Evolutionary conservation across 1,284 basidiomycete species (phyloP).

Genomic region (Puccinia coronata): DNA sequence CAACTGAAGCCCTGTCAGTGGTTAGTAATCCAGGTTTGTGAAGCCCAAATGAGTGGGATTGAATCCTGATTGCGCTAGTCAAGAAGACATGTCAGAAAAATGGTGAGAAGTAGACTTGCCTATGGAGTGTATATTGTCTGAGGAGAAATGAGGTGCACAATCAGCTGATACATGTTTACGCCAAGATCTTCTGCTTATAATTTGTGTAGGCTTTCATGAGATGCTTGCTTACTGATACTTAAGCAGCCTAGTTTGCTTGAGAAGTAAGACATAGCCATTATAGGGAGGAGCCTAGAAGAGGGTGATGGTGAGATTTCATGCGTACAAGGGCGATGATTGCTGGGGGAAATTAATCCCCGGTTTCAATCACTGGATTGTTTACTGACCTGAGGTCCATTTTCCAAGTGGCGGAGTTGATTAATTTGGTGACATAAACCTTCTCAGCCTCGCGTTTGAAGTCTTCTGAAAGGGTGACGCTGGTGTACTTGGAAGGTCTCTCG

Average conservation of each 20-base stretch:
- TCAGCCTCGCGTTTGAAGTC: neutral
- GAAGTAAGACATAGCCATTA: neutral
- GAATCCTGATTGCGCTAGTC: too few species aligned
- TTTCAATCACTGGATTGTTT: neutral
- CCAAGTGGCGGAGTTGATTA: neutral
- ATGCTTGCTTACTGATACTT: neutral
- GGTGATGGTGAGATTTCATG: neutral
- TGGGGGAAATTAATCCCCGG: neutral
- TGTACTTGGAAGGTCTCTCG: neutral
- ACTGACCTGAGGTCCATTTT: constrained; percentile 8
- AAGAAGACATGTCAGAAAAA: neutral
- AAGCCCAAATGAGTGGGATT: neutral
- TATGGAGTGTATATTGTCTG: neutral
- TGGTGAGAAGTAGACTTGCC: neutral
- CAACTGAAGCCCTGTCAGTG: neutral
- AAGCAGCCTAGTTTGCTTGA: neutral
- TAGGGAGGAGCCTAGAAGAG: neutral
- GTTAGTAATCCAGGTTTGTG: too few species aligned
- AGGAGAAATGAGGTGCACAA: neutral
- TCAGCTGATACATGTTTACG: neutral
- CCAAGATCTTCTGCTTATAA: neutral
- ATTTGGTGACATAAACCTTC: neutral
- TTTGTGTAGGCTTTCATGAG: neutral
- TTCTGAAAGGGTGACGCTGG: neutral
- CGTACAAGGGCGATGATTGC: neutral